Percentiles rank a stretch among this genome's conserved stretches.
Evolutionary conservation across 176 grass and related monocot genomes (phyloP).

Genomic region (Cenchrus fungigraminus): DNA sequence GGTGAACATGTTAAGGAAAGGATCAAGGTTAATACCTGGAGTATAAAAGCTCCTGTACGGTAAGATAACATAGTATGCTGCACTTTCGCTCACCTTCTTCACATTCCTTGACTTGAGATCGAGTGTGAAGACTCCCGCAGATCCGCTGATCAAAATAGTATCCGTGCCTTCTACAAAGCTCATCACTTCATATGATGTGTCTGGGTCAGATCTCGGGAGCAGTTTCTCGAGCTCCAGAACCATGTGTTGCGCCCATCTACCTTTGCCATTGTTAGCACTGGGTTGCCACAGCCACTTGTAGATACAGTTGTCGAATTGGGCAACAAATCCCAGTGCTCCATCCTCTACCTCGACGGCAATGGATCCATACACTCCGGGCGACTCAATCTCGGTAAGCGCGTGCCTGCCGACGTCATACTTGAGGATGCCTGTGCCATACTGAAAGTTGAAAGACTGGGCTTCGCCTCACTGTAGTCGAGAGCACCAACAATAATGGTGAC

Average conservation of each 20-base stretch:
- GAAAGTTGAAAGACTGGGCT: background rate
- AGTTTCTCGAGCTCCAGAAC: background rate
- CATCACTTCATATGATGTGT: background rate
- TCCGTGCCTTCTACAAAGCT: background rate
- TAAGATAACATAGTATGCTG: background rate
- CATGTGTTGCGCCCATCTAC: background rate
- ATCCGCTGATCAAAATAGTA: background rate
- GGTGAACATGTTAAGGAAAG: background rate
- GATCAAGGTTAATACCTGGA: background rate
- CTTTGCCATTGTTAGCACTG: background rate
- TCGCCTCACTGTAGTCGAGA: fast-evolving
- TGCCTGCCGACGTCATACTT: background rate
- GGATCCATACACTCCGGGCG: background rate
- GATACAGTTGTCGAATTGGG: background rate
- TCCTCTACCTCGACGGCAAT: background rate
- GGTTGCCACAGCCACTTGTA: background rate
- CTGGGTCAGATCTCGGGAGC: background rate
- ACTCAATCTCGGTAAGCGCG: background rate
- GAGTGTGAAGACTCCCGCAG: background rate
- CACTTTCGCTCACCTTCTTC: background rate
- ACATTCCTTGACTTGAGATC: background rate
- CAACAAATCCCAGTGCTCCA: background rate
- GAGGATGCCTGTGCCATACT: background rate
- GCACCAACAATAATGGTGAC: background rate
- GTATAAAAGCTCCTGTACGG: background rate